These are phyloP conservation scores for Penstemon davidsonii DNA, from an alignment of 257 asterid genomes.

Conservation along the genomic window DNA sequence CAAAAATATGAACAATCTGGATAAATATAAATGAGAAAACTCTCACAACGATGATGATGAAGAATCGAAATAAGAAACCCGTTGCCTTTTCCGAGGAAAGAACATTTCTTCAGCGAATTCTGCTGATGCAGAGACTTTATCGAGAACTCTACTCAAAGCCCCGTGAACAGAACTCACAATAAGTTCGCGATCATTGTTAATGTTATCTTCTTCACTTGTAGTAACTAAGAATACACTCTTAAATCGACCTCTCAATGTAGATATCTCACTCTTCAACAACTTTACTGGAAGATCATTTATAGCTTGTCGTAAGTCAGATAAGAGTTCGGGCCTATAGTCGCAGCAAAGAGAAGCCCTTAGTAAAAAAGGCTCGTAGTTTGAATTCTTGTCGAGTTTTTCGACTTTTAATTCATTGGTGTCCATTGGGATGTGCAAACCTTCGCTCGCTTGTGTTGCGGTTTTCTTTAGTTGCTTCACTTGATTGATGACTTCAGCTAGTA, in stretches of 20 bases:
- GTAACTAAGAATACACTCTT: slow-evolving; percentile 54
- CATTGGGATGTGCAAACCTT: slow-evolving; percentile 63
- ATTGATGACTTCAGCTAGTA: slow-evolving; percentile 69
- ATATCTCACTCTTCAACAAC: slow-evolving; percentile 60
- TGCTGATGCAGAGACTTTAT: slow-evolving; percentile 53
- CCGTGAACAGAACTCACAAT: slow-evolving; percentile 37
- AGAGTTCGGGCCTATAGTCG: slow-evolving; percentile 55
- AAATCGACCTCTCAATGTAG: slow-evolving; percentile 63
- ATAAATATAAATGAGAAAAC: neutral
- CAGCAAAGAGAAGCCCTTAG: slow-evolving; percentile 76
- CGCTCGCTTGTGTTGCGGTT: slow-evolving; percentile 51
- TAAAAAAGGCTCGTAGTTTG: slow-evolving; percentile 39
- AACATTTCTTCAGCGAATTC: slow-evolving; percentile 45
- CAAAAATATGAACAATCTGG: too few relatives aligned
- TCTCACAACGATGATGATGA: slow-evolving; percentile 36
- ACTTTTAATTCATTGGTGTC: slow-evolving; percentile 70
- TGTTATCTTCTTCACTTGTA: slow-evolving; percentile 10
- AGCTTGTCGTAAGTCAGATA: slow-evolving; percentile 50
- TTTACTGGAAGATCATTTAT: slow-evolving; percentile 40
- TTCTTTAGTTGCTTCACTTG: slow-evolving; percentile 63
- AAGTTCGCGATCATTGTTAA: slow-evolving; percentile 16
- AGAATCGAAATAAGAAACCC: slow-evolving; percentile 41
- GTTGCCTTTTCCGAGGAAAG: slow-evolving; percentile 58
- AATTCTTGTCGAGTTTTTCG: slow-evolving; percentile 41
- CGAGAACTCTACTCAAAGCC: slow-evolving; percentile 53